A percentile compares a stretch with the other conserved stretches of the same genome.
phyloP scores from a whole-genome alignment of 805 yeast species.

The Citeromyces matritensis region DNA sequence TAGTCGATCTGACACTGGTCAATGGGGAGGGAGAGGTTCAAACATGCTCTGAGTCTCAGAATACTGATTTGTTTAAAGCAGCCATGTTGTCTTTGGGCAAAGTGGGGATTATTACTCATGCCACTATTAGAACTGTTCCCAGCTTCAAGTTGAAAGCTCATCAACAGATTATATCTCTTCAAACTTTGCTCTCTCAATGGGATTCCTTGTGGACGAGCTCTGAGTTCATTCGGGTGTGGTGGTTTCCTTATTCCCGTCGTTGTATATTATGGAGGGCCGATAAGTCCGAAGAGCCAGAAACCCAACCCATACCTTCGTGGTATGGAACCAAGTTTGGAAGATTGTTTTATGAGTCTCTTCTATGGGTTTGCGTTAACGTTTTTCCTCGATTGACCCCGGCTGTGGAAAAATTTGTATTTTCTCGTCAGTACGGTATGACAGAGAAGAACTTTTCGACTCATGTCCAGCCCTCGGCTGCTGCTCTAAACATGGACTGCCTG shows the following conservation, averaged over 20 bases:
- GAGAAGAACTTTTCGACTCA: constrained; percentile 50
- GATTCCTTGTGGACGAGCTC: constrained; percentile 72
- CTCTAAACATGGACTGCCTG: constrained; percentile 89
- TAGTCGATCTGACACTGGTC: constrained; percentile 63
- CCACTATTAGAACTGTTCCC: constrained; percentile 76
- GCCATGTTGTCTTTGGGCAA: constrained; percentile 80
- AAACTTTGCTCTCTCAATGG: constrained; percentile 58
- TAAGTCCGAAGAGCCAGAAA: constrained; percentile 50
- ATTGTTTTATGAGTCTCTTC: constrained; percentile 58
- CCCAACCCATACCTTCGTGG: constrained; percentile 63
- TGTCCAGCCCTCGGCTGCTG: constrained; percentile 72
- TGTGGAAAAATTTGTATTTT: constrained; percentile 75
- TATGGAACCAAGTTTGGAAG: constrained; percentile 76
- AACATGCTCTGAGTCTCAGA: constrained; percentile 48
- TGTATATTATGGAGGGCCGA: constrained; percentile 87
- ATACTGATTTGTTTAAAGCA: constrained; percentile 59
- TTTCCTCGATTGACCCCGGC: constrained; percentile 68
- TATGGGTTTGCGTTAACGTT: constrained; percentile 67
- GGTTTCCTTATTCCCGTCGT: constrained; percentile 87
- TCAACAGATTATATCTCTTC: constrained; percentile 72
- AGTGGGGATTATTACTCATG: constrained; percentile 77
- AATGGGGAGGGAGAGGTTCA: constrained; percentile 64
- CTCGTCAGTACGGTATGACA: constrained; percentile 66
- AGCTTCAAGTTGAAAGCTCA: constrained; percentile 65
- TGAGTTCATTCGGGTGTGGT: constrained; percentile 92